A percentile compares a stretch with the other conserved stretches of the same genome.
Conservation (phyloP, 108 stramenopile species). For the Cylindrotheca fusiformis region DNA sequence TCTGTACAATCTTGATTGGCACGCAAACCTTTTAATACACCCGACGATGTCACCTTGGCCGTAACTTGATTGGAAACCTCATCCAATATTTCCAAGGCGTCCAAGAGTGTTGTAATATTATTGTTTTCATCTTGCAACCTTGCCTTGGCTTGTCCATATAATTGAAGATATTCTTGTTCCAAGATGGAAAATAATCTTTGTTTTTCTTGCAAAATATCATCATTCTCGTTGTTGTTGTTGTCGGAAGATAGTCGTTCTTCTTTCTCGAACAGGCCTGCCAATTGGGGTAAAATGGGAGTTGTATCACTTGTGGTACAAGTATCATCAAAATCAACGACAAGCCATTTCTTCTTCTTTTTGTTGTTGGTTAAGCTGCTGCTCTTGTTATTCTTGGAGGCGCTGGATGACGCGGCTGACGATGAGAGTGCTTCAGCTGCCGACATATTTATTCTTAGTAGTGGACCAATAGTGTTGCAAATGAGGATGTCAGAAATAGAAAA, state of each 20-base stretch:
- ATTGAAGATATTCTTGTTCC: slow-evolving; percentile 43
- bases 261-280: slow-evolving; percentile 31
- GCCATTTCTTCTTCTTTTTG: background rate
- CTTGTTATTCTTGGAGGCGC: no score
- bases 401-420: no score
- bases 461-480: no score
- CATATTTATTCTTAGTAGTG: no score
- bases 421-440: no score
- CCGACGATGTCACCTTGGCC: slow-evolving; percentile 42
- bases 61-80: slow-evolving; percentile 50
- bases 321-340: slow-evolving; percentile 53
- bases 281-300: slow-evolving; percentile 43
- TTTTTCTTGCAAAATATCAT: slow-evolving; percentile 18
- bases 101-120: slow-evolving; percentile 19
- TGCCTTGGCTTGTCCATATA: slow-evolving; percentile 26
- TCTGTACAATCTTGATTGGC: slow-evolving; percentile 13
- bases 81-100: slow-evolving; percentile 46
- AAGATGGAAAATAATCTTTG: slow-evolving; percentile 30
- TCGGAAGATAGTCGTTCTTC: background rate
- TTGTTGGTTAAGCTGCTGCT: no score
- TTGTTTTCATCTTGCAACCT: background rate
- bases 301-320: slow-evolving; percentile 42
- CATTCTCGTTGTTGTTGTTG: slow-evolving; percentile 3
- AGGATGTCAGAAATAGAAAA: no score
- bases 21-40: slow-evolving; percentile 38